These are phyloP conservation scores for Ophiostoma sp. DNA, from an alignment of 2,329 filamentous ascomycete species.

Conservation along the genomic window DNA sequence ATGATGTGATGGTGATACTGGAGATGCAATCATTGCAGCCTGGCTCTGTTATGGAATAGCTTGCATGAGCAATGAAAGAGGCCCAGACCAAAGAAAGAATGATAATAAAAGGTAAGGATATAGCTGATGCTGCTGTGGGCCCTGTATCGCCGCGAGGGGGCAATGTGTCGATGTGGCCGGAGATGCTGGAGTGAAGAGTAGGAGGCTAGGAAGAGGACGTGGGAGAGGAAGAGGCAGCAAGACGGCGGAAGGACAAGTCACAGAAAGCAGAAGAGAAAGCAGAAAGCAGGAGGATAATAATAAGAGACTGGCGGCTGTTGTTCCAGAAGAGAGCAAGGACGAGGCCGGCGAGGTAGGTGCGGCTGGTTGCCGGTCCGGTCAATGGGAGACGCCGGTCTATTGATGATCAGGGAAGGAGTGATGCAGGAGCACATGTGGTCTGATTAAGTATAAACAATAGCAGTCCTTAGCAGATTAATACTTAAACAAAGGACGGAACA, in stretches of 20 bases:
- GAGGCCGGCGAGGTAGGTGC: background rate
- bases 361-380: background rate
- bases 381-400: background rate
- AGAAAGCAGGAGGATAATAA: background rate
- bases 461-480: no score
- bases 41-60: no score
- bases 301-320: background rate
- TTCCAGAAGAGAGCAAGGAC: background rate
- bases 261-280: background rate
- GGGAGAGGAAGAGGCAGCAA: background rate
- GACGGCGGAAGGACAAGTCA: no score
- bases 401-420: background rate
- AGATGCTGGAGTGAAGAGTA: background rate
- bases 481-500: background rate
- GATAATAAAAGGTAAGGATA: background rate
- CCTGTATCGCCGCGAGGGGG: constrained; percentile 2
- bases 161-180: background rate
- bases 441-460: no score
- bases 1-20: background rate
- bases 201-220: background rate
- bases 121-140: background rate
- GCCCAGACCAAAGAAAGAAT: background rate
- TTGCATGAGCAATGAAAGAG: background rate
- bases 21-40: background rate
- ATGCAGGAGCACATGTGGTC: no score